Evolutionary conservation across 2,329 filamentous ascomycete genomes (phyloP).

Genomic region (Paecilomyces fulvus): DNA sequence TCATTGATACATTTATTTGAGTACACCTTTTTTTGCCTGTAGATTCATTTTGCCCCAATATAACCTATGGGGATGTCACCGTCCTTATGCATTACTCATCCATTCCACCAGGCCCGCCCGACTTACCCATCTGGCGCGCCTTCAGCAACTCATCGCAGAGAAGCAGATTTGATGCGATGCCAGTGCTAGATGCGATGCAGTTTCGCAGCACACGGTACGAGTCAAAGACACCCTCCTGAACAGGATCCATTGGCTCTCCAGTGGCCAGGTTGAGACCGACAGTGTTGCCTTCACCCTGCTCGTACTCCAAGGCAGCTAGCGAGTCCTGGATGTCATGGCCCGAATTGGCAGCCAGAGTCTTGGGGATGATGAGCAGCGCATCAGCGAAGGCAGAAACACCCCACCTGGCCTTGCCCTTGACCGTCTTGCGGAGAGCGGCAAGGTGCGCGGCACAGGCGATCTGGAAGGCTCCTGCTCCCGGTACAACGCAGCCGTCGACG

Average conservation of each 20-base stretch:
- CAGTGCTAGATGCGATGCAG: slow-evolving; percentile 84
- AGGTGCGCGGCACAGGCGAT: slow-evolving; percentile 84
- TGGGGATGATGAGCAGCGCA: slow-evolving; percentile 88
- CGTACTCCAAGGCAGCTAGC: slow-evolving; percentile 77
- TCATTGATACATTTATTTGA: neutral
- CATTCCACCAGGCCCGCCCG: slow-evolving; percentile 34
- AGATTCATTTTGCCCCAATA: neutral
- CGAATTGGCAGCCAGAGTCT: slow-evolving; percentile 91
- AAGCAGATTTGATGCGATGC: slow-evolving; percentile 90
- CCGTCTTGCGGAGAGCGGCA: slow-evolving; percentile 75
- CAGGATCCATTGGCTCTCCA: slow-evolving; percentile 90
- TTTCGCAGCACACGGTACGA: slow-evolving; percentile 93
- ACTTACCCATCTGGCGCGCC: slow-evolving; percentile 78
- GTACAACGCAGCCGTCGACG: slow-evolving; percentile 92
- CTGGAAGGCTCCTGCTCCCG: slow-evolving; percentile 91
- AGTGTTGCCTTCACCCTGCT: slow-evolving; percentile 70
- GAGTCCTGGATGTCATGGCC: slow-evolving; percentile 96
- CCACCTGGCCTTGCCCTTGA: slow-evolving; percentile 97
- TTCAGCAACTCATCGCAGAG: slow-evolving; percentile 97
- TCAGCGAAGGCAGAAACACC: slow-evolving; percentile 93
- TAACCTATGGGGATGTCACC: neutral
- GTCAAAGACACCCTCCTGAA: slow-evolving; percentile 86
- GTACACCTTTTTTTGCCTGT: neutral
- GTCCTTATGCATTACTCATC: slow-evolving; percentile 26
- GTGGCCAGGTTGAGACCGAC: slow-evolving; percentile 81